These are phyloP conservation scores for Musa troglodytarum DNA, from an alignment of 176 grass and related monocot species.

Conservation along the genomic window DNA sequence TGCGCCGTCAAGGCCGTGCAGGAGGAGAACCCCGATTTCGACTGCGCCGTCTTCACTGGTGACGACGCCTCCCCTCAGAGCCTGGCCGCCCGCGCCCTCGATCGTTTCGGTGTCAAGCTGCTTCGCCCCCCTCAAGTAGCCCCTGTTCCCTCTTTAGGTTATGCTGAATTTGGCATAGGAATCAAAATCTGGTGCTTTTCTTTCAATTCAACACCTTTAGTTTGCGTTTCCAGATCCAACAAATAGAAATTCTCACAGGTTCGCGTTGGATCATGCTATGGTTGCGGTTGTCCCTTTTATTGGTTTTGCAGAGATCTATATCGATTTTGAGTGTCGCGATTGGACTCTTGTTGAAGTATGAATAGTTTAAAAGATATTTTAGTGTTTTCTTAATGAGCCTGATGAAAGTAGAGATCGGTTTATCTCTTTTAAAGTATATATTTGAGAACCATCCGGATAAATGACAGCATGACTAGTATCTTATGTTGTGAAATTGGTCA, in stretches of 20 bases:
- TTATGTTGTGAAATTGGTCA: not conserved
- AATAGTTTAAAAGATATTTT: not conserved
- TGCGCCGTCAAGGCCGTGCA: conserved; percentile 79
- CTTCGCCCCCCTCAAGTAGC: conserved; percentile 56
- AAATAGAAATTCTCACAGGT: not conserved
- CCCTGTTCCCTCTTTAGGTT: not conserved
- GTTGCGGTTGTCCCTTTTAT: not conserved
- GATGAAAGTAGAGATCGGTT: not conserved
- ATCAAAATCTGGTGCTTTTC: not conserved
- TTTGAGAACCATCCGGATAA: not conserved
- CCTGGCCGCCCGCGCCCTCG: conserved; percentile 41
- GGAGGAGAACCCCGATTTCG: conserved; percentile 50
- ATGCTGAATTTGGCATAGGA: not conserved
- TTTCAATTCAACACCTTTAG: not conserved
- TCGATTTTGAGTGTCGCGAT: not conserved
- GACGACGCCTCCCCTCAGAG: conserved; percentile 61
- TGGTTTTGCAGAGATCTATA: not conserved
- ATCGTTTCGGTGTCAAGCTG: conserved; percentile 68
- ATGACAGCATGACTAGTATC: not conserved
- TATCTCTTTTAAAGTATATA: not conserved
- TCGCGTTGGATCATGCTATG: too few species aligned
- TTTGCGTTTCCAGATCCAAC: not conserved
- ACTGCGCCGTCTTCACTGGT: conserved; percentile 66
- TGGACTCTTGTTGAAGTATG: not conserved
- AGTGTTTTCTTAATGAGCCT: not conserved